Evolutionary conservation across 441 rosid species (phyloP).

Genomic region (Omphalea diandra): DNA sequence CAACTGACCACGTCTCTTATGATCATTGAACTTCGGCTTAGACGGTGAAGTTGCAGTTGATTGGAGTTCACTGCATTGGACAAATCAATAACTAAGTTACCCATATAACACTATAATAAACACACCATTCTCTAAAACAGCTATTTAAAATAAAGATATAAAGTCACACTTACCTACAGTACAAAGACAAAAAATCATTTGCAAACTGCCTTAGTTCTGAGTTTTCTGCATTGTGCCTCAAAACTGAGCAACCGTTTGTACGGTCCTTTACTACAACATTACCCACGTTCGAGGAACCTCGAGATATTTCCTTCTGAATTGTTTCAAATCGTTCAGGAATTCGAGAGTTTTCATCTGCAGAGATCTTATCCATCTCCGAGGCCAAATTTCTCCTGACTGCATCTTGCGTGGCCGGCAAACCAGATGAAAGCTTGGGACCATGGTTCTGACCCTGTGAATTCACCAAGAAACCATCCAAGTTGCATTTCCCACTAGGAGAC

Average conservation of each 20-base stretch:
- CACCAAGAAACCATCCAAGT: slow-evolving; percentile 59
- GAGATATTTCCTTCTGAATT: slow-evolving; percentile 34
- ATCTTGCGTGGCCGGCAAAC: slow-evolving; percentile 35
- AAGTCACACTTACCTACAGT: slow-evolving; percentile 55
- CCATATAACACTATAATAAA: slow-evolving; percentile 11
- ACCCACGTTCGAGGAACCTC: slow-evolving; percentile 35
- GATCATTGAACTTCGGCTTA: slow-evolving; percentile 39
- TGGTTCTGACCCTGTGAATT: slow-evolving; percentile 42
- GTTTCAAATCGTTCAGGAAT: slow-evolving; percentile 29
- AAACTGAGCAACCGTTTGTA: slow-evolving; percentile 25
- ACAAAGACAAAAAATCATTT: slow-evolving; percentile 76
- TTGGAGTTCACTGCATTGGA: slow-evolving; percentile 65
- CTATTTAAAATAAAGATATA: neutral
- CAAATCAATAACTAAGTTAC: slow-evolving; percentile 1
- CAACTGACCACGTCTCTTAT: slow-evolving; percentile 54
- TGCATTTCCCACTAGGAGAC: slow-evolving; percentile 71
- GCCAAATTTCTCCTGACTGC: slow-evolving; percentile 47
- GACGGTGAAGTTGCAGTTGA: slow-evolving; percentile 49
- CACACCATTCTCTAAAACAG: neutral
- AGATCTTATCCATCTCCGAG: slow-evolving; percentile 38
- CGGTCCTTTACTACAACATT: slow-evolving; percentile 31
- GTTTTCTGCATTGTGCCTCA: slow-evolving; percentile 35
- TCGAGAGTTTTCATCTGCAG: slow-evolving; percentile 31
- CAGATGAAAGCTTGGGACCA: slow-evolving; percentile 19
- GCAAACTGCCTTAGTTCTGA: slow-evolving; percentile 71